Base-by-base conservation (phyloP, 2,329 filamentous ascomycete genomes). In the Didymella lethalis region DNA sequence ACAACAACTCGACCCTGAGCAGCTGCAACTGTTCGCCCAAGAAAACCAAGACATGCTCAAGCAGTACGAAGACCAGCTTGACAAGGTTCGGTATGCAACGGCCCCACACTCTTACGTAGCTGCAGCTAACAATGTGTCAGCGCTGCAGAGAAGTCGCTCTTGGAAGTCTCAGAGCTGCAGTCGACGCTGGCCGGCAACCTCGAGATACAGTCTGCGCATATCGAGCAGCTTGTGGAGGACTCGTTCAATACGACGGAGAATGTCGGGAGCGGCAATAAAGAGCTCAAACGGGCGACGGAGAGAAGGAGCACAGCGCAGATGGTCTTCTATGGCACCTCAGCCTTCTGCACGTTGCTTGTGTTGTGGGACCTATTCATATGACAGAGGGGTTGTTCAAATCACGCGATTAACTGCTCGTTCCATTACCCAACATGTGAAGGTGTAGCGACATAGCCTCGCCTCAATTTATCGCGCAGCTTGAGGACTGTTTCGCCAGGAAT, bases 121-220 rank as follows among this genome's bases (percentile, higher is more conserved):
- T 26, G 18, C 36, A 36, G 32, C 72, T 75, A 56, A 76, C 54
- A 28, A 7, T 36, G 31, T 11, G 7, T 52, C 71, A 96, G 92
- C 71, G 90, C 90, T 26, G 93, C 93, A 0, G 93, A 99, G 76
- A 92, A 91, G 75, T 97, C 93, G 0, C 84, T 99, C 6, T 78
- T 96, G 3, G 95, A 99, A 76, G 97, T 99, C 63, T 90, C 92
- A 7, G 93, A 96, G 73, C 82, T 99, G 50, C 95, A 99, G 75
- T 92, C 91, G 54, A 88, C 94, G 53, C 88, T 99, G 12, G 92
- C 95, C 40, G 87, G 87, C 69, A 96, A 97, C 73, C 85, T 99
- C 23, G 86, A 89, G 38, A 89, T 90, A 14, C 95, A 99, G 74
- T 90, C 91, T 54, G 92, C 92, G 56, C 90, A 95, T 68, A 96